Percentiles rank a stretch among this genome's conserved stretches.
These are phyloP conservation scores for Thalassiosira tumida DNA, from an alignment of 352 stramenopile genomes.

Conservation along the genomic window DNA sequence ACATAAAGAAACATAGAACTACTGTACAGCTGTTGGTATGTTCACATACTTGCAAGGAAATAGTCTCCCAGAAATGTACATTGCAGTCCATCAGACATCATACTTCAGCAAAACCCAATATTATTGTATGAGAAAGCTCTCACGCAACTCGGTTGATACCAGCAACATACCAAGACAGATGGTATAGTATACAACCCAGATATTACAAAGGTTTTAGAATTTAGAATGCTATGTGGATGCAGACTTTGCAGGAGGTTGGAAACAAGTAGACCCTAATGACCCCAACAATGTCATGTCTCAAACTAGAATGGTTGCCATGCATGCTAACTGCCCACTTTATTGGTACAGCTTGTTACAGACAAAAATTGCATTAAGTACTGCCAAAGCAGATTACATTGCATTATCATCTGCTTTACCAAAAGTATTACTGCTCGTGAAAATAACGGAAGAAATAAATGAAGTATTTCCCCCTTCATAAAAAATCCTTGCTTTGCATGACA, in stretches of 20 bases:
- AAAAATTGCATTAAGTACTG: conserved; percentile 65
- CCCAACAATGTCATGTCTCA: neutral
- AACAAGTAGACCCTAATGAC: neutral
- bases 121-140: neutral
- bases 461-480: conserved; percentile 24
- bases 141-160: neutral
- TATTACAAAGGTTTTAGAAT: neutral
- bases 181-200: conserved; percentile 5
- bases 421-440: conserved; percentile 58
- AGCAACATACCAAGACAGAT: neutral
- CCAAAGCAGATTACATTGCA: conserved; percentile 77
- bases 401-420: conserved; percentile 44
- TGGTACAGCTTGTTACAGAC: neutral
- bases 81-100: neutral
- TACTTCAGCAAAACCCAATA: neutral
- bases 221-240: conserved; percentile 1
- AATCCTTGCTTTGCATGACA: conserved; percentile 56
- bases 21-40: conserved; percentile 19
- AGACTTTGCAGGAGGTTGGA: conserved; percentile 4
- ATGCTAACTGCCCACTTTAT: neutral
- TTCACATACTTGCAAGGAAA: neutral
- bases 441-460: conserved; percentile 50
- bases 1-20: conserved; percentile 18
- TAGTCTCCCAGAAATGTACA: neutral
- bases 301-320: neutral